Evolutionary conservation across 805 yeast species (phyloP).

Genomic region (Wickerhamiella vanderwaltii): DNA sequence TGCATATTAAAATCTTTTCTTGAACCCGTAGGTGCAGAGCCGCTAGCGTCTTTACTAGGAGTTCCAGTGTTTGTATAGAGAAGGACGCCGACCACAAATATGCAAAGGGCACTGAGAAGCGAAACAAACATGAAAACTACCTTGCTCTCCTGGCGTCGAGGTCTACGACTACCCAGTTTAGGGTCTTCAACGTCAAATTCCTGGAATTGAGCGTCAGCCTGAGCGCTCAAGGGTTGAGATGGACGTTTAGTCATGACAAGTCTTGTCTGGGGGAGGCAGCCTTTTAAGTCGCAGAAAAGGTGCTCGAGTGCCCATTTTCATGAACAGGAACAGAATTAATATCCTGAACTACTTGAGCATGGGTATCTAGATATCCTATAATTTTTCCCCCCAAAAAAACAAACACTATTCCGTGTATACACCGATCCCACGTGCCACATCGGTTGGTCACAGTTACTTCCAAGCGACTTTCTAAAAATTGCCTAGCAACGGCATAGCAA

Average conservation of each 20-base stretch:
- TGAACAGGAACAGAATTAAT: too few species aligned
- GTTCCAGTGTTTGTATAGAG: slow-evolving; percentile 10
- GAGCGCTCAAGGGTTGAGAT: slow-evolving; percentile 5
- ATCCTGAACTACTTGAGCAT: too few species aligned
- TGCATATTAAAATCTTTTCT: slow-evolving; percentile 30
- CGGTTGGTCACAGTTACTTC: too few species aligned
- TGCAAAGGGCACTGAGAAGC: slow-evolving; percentile 12
- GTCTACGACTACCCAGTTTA: slow-evolving; percentile 1
- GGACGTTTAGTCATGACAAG: slow-evolving; percentile 10
- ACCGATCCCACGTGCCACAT: too few species aligned
- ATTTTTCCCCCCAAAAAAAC: too few species aligned
- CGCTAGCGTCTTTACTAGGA: slow-evolving; percentile 18
- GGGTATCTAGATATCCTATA: too few species aligned
- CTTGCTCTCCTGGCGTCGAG: slow-evolving; percentile 13
- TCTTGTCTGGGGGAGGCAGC: too few species aligned
- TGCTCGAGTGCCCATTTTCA: too few species aligned
- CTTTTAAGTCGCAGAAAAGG: too few species aligned
- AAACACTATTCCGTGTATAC: too few species aligned
- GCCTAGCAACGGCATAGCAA: too few species aligned
- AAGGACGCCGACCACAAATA: slow-evolving; percentile 12
- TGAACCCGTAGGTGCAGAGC: slow-evolving; percentile 31
- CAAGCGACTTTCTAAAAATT: too few species aligned
- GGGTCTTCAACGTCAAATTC: slow-evolving; percentile 9
- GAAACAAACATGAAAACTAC: slow-evolving; percentile 15
- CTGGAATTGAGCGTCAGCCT: neutral